phyloP scores from a whole-genome alignment of 2,329 filamentous ascomycete genomes.

The Plectosphaerella cucumerina region DNA sequence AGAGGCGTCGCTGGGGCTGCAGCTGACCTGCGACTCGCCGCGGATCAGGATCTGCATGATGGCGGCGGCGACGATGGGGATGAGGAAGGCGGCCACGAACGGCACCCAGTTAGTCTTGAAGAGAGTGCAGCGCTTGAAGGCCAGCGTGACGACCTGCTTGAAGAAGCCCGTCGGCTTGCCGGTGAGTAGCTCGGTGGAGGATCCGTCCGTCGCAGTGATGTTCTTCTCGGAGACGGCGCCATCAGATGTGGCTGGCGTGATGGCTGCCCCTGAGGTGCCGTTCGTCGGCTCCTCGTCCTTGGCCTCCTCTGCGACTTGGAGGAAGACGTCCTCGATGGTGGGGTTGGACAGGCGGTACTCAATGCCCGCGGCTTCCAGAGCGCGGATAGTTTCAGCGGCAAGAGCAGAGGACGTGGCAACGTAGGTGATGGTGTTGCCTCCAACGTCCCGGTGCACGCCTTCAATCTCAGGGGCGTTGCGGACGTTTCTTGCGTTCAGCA shows the following conservation, averaged over 20 bases:
- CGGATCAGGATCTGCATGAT: slow-evolving; percentile 74
- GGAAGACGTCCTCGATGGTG: slow-evolving; percentile 89
- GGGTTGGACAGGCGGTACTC: slow-evolving; percentile 86
- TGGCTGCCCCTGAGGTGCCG: not conserved
- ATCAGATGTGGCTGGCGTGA: slow-evolving; percentile 1
- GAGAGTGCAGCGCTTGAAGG: slow-evolving; percentile 73
- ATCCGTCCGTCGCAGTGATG: not conserved
- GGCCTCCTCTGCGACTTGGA: slow-evolving; percentile 80
- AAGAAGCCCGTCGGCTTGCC: slow-evolving; percentile 66
- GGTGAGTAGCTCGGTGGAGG: slow-evolving; percentile 52
- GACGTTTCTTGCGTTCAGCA: slow-evolving; percentile 37
- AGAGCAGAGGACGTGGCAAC: slow-evolving; percentile 64
- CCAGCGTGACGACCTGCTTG: slow-evolving; percentile 69
- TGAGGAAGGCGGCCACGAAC: slow-evolving; percentile 67
- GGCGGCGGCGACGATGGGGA: slow-evolving; percentile 76
- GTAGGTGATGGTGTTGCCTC: slow-evolving; percentile 71
- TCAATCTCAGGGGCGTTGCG: slow-evolving; percentile 45
- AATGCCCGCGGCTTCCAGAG: slow-evolving; percentile 63
- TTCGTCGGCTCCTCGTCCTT: slow-evolving; percentile 5
- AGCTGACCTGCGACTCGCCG: slow-evolving; percentile 46
- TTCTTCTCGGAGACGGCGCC: not conserved
- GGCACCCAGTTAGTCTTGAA: slow-evolving; percentile 75
- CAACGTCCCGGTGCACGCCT: slow-evolving; percentile 51
- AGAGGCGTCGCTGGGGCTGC: slow-evolving; percentile 44
- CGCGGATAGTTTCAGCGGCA: slow-evolving; percentile 66